Conservation (phyloP, 1,284 basidiomycete species). For the Ganoderma resinaceum region DNA sequence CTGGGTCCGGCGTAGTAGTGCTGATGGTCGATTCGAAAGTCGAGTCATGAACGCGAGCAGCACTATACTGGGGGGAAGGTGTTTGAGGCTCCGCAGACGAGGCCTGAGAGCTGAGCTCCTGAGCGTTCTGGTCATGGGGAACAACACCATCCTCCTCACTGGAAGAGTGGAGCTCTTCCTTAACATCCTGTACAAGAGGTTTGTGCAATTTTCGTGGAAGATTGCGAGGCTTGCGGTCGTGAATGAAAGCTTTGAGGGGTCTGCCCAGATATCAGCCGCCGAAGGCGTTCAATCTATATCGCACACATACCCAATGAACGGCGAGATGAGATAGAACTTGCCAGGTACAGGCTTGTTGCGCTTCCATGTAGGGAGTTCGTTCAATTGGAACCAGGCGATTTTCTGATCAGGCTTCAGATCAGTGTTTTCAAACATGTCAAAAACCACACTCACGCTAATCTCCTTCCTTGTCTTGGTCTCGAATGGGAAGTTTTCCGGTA, state of each 20-base stretch:
- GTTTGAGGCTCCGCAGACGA: conserved; percentile 69
- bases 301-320: conserved; percentile 85
- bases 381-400: conserved; percentile 95
- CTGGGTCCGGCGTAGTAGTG: conserved; percentile 19
- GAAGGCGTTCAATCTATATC: not conserved
- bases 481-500: conserved; percentile 92
- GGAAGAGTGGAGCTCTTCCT: conserved; percentile 30
- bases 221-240: conserved; percentile 48
- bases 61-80: conserved; percentile 63
- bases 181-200: conserved; percentile 17
- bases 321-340: conserved; percentile 96
- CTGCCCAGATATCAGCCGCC: conserved; percentile 43
- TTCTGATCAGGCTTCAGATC: conserved; percentile 58
- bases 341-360: conserved; percentile 75
- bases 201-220: conserved; percentile 36
- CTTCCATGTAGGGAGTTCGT: conserved; percentile 94
- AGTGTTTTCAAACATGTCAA: conserved; percentile 14
- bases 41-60: conserved; percentile 42
- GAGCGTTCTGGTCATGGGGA: conserved; percentile 40
- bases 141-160: conserved; percentile 35
- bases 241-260: conserved; percentile 67
- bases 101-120: conserved; percentile 71
- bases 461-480: conserved; percentile 97
- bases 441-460: conserved; percentile 85
- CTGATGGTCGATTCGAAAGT: conserved; percentile 34